Evolutionary conservation across 2,329 filamentous ascomycete genomes (phyloP), one percentile per base, ranked within the genome.

Genomic region (Chalaropsis thielavioides): DNA sequence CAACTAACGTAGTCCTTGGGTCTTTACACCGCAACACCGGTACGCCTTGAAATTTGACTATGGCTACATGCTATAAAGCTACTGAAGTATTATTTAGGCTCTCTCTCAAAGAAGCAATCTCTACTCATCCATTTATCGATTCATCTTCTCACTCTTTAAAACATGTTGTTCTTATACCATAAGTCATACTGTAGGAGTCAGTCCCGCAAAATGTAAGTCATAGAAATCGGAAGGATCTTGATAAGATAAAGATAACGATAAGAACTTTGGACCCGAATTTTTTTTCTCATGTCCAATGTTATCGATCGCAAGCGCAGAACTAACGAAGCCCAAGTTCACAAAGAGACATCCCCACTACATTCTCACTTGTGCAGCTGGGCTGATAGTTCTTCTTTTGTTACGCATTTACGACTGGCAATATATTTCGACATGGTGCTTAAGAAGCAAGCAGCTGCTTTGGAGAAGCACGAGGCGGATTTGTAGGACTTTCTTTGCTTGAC

Each of bases 401-500:
- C 13, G 11, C 31, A 19, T 49, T 35, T 22, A 59, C 43, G 24
- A 38, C 22, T 41, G 41, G 7, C 17, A 35, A 7, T 10, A 35
- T 31, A 8, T 5, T 44, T 62, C 62, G 75, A 68, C 56, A 94
- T 90, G 85, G 89, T 85, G 56, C 62, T 67, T 67, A 96, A 96
- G 77, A 83, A 91, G 75, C 95, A 94, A 78, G 83, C 96, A 67
- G 90, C 89, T 65, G 92, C 92, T 68, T 85, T 96, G 75, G 92
- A 96, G 77, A 96, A 96, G 81, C 85, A 96, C 70, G 92, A 96
- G 73, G 92, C 91, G 41, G 90, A 95, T 76, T 79, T 95, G 82
- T 88, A 74, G 68, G 83, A 73, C 19, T 13, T 40, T 43, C n/a
- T 27, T 46, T 27, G 1, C 13, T 7, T 22, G 24, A 22, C 10